These are phyloP conservation scores for Entomortierella beljakovae DNA, from an alignment of 192 early-diverging fungal genomes.

Conservation along the genomic window DNA sequence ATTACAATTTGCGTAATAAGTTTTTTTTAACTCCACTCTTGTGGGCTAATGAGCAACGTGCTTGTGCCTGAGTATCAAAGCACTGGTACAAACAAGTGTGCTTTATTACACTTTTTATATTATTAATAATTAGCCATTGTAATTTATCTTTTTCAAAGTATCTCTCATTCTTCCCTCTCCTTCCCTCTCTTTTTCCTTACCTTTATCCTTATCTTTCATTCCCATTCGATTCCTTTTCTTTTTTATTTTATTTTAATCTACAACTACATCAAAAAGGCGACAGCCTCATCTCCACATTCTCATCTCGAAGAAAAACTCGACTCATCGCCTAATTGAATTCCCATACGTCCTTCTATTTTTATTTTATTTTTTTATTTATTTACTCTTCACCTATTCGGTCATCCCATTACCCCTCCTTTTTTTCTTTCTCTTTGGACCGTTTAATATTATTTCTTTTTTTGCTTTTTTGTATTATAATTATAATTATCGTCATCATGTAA, in stretches of 20 bases:
- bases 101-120: not conserved
- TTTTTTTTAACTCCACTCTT: too few species aligned
- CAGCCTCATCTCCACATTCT: slow-evolving; percentile 1
- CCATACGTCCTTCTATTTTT: not conserved
- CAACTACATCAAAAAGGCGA: too few species aligned
- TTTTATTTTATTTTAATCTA: not conserved
- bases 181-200: not conserved
- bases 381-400: not conserved
- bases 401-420: not conserved
- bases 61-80: too few species aligned
- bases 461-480: too few species aligned
- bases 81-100: too few species aligned
- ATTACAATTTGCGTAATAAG: too few species aligned
- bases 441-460: not conserved
- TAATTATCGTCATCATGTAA: too few species aligned
- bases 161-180: not conserved
- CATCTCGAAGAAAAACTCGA: too few species aligned
- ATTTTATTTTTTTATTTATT: not conserved
- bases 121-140: not conserved
- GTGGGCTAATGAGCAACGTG: too few species aligned
- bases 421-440: not conserved
- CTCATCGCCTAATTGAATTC: too few species aligned
- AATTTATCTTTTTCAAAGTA: too few species aligned
- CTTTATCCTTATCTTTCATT: not conserved
- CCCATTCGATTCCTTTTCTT: too few species aligned